Evolutionary conservation across 2,329 filamentous ascomycete genomes (phyloP).

Genomic region (Fusarium proliferatum): DNA sequence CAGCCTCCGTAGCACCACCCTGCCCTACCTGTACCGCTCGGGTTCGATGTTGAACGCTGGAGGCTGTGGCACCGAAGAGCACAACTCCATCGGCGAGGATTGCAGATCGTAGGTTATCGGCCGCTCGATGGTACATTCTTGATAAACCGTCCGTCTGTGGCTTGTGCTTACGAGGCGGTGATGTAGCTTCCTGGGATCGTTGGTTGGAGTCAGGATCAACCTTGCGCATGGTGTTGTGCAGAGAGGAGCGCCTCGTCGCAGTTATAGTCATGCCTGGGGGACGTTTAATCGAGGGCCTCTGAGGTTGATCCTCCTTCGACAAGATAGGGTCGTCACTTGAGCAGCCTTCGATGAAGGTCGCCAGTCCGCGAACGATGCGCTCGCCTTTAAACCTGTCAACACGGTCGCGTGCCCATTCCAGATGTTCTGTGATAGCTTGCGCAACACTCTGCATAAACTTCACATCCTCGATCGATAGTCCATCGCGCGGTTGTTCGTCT

Average conservation of each 20-base stretch:
- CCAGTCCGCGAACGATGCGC: conserved; percentile 65
- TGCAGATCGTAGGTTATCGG: conserved; percentile 45
- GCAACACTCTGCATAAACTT: conserved; percentile 68
- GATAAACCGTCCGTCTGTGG: conserved; percentile 38
- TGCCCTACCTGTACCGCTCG: conserved; percentile 5
- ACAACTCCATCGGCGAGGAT: conserved; percentile 49
- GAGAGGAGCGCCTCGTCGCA: conserved; percentile 17
- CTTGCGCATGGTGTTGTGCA: conserved; percentile 19
- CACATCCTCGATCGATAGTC: conserved; percentile 59
- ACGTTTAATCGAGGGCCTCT: conserved; percentile 14
- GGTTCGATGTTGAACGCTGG: conserved; percentile 19
- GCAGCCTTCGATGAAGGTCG: conserved; percentile 64
- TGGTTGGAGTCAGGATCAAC: conserved; percentile 8
- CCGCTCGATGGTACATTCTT: conserved; percentile 44
- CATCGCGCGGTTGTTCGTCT: conserved; percentile 65
- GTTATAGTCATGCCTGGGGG: conserved; percentile 35
- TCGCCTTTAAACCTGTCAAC: conserved; percentile 64
- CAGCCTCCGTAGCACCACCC: conserved; percentile 20
- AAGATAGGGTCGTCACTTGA: conserved; percentile 42
- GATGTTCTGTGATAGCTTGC: conserved; percentile 67
- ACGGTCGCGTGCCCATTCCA: conserved; percentile 65
- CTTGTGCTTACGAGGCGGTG: not conserved
- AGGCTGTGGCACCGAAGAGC: conserved; percentile 46
- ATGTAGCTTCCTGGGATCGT: not conserved
- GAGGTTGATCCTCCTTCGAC: conserved; percentile 17